These are phyloP conservation scores for Solanum boliviense DNA, from an alignment of 257 asterid species.

Conservation along the genomic window DNA sequence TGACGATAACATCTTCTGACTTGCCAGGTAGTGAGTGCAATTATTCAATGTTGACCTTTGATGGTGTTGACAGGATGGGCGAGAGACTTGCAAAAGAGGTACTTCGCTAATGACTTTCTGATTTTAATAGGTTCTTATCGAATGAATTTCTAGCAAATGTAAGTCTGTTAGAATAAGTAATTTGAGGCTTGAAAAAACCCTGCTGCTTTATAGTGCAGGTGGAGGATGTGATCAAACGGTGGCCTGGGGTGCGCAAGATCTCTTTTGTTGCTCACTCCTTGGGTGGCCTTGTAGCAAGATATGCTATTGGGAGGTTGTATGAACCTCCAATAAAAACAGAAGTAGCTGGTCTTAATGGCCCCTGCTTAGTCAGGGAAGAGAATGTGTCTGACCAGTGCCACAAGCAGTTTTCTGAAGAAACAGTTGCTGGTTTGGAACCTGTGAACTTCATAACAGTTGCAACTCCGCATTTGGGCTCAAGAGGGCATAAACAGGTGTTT, in stretches of 20 bases:
- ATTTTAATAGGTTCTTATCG: conserved; percentile 2
- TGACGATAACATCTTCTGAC: background rate
- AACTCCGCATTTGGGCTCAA: conserved; percentile 87
- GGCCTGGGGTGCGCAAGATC: conserved; percentile 65
- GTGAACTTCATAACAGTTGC: conserved; percentile 83
- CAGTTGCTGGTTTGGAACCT: conserved; percentile 74
- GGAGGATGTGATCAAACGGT: conserved; percentile 52
- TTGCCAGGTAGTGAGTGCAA: conserved; percentile 77
- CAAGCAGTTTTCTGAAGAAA: conserved; percentile 22
- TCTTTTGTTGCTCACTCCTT: conserved; percentile 91
- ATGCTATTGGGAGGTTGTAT: conserved; percentile 71
- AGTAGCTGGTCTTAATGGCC: conserved; percentile 11
- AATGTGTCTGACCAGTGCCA: conserved; percentile 2
- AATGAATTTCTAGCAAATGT: background rate
- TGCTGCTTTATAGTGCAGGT: conserved; percentile 60
- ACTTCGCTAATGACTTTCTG: conserved; percentile 28
- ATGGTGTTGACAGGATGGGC: conserved; percentile 91
- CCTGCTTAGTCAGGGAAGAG: conserved; percentile 19
- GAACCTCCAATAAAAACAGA: conserved; percentile 14
- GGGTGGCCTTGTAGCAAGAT: conserved; percentile 93
- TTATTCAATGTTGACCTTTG: conserved; percentile 69
- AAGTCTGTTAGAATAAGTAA: background rate
- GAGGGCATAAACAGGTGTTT: conserved; percentile 75
- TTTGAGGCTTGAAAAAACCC: conserved; percentile 2
- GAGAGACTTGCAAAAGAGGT: conserved; percentile 96